Percentiles rank a stretch among this genome's conserved stretches.
Evolutionary conservation across 805 yeast genomes (phyloP).

Genomic region (Lipomyces chichibuensis): DNA sequence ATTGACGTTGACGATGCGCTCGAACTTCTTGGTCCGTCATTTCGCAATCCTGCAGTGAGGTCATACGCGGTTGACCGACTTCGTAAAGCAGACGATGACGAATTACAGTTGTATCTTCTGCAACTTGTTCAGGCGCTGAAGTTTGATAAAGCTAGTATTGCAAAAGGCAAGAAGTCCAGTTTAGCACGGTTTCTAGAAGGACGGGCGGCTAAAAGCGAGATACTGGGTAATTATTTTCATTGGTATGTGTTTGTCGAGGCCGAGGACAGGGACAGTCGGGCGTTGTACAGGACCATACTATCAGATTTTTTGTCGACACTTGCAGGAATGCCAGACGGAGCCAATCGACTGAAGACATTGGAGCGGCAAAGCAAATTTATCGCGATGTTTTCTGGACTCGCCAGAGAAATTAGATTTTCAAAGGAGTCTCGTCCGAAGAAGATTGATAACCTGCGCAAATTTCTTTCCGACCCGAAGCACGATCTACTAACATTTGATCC

Average conservation of each 20-base stretch:
- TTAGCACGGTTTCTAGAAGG: slow-evolving; percentile 67
- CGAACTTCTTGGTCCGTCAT: slow-evolving; percentile 79
- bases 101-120: slow-evolving; percentile 75
- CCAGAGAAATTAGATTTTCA: slow-evolving; percentile 61
- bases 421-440: slow-evolving; percentile 81
- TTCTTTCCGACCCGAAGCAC: slow-evolving; percentile 54
- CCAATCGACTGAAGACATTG: slow-evolving; percentile 44
- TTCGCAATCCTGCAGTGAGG: slow-evolving; percentile 71
- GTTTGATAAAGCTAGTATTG: slow-evolving; percentile 56
- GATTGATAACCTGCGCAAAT: slow-evolving; percentile 65
- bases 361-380: slow-evolving; percentile 71
- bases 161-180: slow-evolving; percentile 37
- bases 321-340: slow-evolving; percentile 41
- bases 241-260: slow-evolving; percentile 92
- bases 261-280: slow-evolving; percentile 59
- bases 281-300: slow-evolving; percentile 52
- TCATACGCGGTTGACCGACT: slow-evolving; percentile 87
- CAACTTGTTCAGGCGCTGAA: slow-evolving; percentile 91
- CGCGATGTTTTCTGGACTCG: slow-evolving; percentile 63
- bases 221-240: slow-evolving; percentile 79
- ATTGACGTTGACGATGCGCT: slow-evolving; percentile 83
- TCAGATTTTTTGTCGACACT: slow-evolving; percentile 51
- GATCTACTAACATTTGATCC: slow-evolving; percentile 53
- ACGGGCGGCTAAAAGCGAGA: slow-evolving; percentile 64
- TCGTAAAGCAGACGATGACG: slow-evolving; percentile 70